Base-by-base conservation (phyloP, 177 flowering plant genomes). In the Vitis hybrid region DNA sequence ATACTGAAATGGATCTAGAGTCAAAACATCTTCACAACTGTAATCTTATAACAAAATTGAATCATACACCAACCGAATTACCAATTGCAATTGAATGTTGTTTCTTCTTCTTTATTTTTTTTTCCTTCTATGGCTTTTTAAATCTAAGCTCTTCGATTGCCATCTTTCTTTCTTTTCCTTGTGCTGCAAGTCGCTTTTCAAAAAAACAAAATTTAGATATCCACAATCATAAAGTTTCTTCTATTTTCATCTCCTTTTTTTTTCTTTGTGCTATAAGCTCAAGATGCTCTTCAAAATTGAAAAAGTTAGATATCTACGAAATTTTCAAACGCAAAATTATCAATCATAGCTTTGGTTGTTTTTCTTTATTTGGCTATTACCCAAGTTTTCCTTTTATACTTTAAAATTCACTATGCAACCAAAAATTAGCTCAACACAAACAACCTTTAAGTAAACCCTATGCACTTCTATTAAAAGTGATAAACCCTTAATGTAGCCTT, bases 141-240 rank as follows among this genome's bases (percentile, higher is more conserved):
- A 95, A 93, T 39, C 99, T 97, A 70, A 88, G 88, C 74, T 91
- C 91, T 72, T 79, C 65, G 14, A 78, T 77, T 11, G 86, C 94
- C 77, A 81, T 70, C 79, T 93, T 98, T 77, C 88, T 88, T 69
- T 95, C 98, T 77, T 69, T 90, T 74, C 91, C 86, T 78, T 93
- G 98, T 33, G 90, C 92, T 62, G 81, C 92, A 79, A 95, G 97
- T 60, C 97, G 92, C 81, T 93, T 97, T 81, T 95, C 98, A 77
- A 95, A 95, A 77, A 97, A 91, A 85, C 74, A 81, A 73, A 33
- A 66, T 21, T 45, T 53, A 16, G 15, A 56, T 50, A 21, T 66
- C 14, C 16, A 39, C 26, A 13, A 3, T 65, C 14, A 65, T 0
- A 18, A 57, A 53, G 1, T 33, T 33, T 33, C 45, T 5, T 14